Evolutionary conservation across 73 alveolate genomes (phyloP).

Genomic region (Paramecium caudatum): DNA sequence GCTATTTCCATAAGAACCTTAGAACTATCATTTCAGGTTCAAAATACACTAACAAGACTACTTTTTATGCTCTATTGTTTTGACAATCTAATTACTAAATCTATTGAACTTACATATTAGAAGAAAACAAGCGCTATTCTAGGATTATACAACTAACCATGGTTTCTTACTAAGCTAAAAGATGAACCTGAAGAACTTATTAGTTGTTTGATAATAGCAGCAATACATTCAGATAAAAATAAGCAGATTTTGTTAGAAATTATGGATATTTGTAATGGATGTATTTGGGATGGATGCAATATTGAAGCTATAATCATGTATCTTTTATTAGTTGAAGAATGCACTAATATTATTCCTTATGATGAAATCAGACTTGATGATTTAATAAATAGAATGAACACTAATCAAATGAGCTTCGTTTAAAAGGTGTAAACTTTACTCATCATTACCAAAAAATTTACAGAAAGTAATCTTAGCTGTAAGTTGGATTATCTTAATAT

Average conservation of each 20-base stretch:
- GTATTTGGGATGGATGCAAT: slow-evolving; percentile 60
- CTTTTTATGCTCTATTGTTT: neutral
- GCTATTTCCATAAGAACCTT: neutral
- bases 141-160: slow-evolving; percentile 36
- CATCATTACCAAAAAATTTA: slow-evolving; percentile 21
- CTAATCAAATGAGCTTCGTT: slow-evolving; percentile 24
- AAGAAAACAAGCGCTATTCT: neutral
- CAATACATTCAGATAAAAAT: neutral
- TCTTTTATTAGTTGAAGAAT: slow-evolving; percentile 12
- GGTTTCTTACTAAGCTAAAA: slow-evolving; percentile 26
- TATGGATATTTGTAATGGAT: slow-evolving; percentile 24
- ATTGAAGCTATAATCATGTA: slow-evolving; percentile 43
- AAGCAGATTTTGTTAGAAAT: neutral
- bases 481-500: slow-evolving; percentile 16
- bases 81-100: neutral
- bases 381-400: slow-evolving; percentile 30
- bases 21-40: neutral
- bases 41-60: neutral
- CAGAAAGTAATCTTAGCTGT: neutral
- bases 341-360: slow-evolving; percentile 11
- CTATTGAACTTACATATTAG: neutral
- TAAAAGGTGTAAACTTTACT: slow-evolving; percentile 21
- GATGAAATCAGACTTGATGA: slow-evolving; percentile 8
- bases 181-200: slow-evolving; percentile 60
- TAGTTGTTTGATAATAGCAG: slow-evolving; percentile 1